Evolutionary conservation across 495 filamentous ascomycete species (phyloP), one percentile per base, ranked within the genome.

Genomic region (Penicillium subrubescens): DNA sequence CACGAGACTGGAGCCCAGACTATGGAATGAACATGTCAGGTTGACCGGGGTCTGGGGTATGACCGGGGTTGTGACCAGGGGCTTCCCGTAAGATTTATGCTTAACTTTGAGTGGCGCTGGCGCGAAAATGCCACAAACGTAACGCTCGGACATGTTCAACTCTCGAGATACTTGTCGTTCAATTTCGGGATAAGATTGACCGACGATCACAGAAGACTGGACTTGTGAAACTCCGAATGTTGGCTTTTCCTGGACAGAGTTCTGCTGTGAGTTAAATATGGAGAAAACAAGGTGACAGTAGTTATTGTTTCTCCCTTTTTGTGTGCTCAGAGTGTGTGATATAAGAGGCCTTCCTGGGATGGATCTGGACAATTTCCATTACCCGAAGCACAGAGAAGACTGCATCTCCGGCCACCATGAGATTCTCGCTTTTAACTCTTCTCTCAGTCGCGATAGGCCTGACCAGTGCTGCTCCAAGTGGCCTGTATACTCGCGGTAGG

Each of bases 401-500:
- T 14, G 8, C 29, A 12, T 51, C 5, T 41, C 2, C 8, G 23
- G 29, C 23, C 21, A 44, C 2, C 3, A 67, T 61, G 61, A 44
- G 31, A 19, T 55, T 35, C 37, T 27, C 43, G 8, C 15, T 64
- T 53, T 34, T 71, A 17, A 23, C 58, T n/a, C 19, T 57, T 31
- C 29, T 74, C 35, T 70, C 61, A 15, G 59, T 65, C 8, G 55
- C 46, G 27, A 57, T 61, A 27, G 62, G 52, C 4, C 35, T 68
- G 59, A 58, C 60, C 29, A 48, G 57, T 53, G 67, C 71, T 21
- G 27, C 59, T 46, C 71, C 69, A 1, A 57, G 57, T 5, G 23
- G 25, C 3, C 35, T 72, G 52, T 51, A 66, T 39, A n/a, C 57
- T 57, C 63, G 73, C 60, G 69, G 69, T 71, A 71, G 17, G 41